Base-by-base conservation (phyloP, 2,329 filamentous ascomycete species). In the Truncatella angustata region DNA sequence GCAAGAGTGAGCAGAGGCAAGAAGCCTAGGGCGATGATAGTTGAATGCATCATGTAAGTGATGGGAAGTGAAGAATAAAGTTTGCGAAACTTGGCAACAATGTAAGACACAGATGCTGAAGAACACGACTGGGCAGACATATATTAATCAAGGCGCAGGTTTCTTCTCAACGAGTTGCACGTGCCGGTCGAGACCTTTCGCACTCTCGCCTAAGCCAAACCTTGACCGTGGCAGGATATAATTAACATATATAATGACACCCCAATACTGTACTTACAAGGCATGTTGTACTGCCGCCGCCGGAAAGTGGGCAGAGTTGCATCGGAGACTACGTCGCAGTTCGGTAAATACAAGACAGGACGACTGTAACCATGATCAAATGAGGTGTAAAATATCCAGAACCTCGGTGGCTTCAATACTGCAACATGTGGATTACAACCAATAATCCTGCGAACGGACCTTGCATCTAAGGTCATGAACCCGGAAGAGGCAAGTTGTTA, bases 11-110 rank as follows among this genome's bases (percentile, higher is more conserved):
- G 50, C 24, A 52, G 24, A 9, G 58, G 55, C 24, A 58, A 32
- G 40, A 53, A 42, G 48, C 58, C 51, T 37, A 56, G 44, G 18
- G 55, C 28, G 23, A 60, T 35, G 53, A 45, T 54, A 46, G 53
- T 57, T 56, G 6, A 43, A 21, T 35, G 23, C 28, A 51, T 40
- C 5, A 54, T 35, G 47, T 28, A 43, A 42, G n/a, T 12, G 12
- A 44, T 16, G 24, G 10, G 21, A 21, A 16, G 14, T 44, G 36
- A 21, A 53, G 18, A 37, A 51, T 30, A 12, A 11, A 39, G 37
- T 50, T 44, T 49, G 35, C 39, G n/a, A n/a, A n/a, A n/a, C n/a
- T n/a, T n/a, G n/a, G 28, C 28, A 32, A 32, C 28, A 32, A 46
- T n/a, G 16, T 20, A 12, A 35, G 26, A 34, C n/a, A 5, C 18